A percentile compares a stretch with the other conserved stretches of the same genome.
These are phyloP conservation scores for Syncephalastrum sp. DNA, from an alignment of 371 early-diverging fungal species.

Conservation along the genomic window DNA sequence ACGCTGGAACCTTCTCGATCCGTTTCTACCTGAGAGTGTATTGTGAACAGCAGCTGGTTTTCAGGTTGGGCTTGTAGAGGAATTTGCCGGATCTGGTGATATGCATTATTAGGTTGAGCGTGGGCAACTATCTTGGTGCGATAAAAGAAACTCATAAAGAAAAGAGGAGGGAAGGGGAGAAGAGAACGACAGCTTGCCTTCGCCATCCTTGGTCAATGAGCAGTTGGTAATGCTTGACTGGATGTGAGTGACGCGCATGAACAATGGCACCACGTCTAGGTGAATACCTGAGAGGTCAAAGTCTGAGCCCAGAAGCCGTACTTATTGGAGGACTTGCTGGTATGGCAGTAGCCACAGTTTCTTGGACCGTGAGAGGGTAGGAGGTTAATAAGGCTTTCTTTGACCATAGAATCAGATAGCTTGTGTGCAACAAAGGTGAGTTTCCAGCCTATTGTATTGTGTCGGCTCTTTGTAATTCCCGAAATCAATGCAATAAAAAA, in stretches of 20 bases:
- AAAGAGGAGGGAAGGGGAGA: too few species aligned
- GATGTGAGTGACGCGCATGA: not conserved
- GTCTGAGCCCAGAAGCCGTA: conserved; percentile 58
- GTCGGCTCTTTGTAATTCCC: too few species aligned
- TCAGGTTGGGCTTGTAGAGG: conserved; percentile 62
- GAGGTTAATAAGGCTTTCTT: too few species aligned
- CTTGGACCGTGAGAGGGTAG: too few species aligned
- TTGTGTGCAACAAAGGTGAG: too few species aligned
- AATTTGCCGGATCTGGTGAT: conserved; percentile 58
- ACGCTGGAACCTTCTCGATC: not conserved
- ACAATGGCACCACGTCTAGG: not conserved
- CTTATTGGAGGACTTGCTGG: conserved; percentile 38
- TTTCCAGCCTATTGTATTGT: too few species aligned
- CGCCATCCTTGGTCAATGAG: conserved; percentile 74
- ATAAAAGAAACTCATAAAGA: too few species aligned
- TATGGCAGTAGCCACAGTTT: conserved; percentile 60
- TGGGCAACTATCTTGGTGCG: too few species aligned
- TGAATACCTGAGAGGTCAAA: conserved; percentile 39
- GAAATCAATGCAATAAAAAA: too few species aligned
- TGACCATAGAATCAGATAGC: too few species aligned
- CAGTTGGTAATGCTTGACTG: conserved; percentile 59
- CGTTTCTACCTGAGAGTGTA: conserved; percentile 61
- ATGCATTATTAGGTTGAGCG: not conserved
- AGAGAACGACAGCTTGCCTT: conserved; percentile 34
- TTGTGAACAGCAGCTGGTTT: conserved; percentile 67